Conservation (phyloP, 768 basidiomycete genomes). For the Podaxis sp. region DNA sequence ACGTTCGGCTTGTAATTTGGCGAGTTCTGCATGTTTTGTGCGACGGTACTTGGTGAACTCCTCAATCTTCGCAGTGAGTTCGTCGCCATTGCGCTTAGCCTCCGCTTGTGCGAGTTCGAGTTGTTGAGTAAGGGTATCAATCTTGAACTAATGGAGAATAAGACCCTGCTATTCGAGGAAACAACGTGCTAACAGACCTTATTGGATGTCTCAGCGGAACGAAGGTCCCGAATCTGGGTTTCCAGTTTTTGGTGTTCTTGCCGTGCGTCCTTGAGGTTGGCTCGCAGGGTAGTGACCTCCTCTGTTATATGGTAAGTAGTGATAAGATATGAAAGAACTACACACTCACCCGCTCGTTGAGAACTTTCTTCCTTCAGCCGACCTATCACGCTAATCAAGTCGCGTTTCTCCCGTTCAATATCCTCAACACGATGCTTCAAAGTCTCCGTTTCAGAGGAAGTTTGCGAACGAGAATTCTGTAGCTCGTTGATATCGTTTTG, state of each 20-base stretch:
- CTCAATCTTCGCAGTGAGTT: slow-evolving; percentile 70
- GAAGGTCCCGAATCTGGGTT: slow-evolving; percentile 64
- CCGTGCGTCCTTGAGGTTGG: slow-evolving; percentile 68
- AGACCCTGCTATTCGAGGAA: not conserved
- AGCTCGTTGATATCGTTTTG: slow-evolving; percentile 4
- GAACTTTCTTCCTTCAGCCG: slow-evolving; percentile 72
- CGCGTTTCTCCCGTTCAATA: slow-evolving; percentile 86
- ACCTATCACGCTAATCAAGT: slow-evolving; percentile 79
- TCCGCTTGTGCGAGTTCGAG: slow-evolving; percentile 74
- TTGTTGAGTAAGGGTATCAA: slow-evolving; percentile 81
- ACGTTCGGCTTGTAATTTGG: slow-evolving; percentile 70
- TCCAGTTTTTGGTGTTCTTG: slow-evolving; percentile 69
- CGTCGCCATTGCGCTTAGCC: slow-evolving; percentile 62
- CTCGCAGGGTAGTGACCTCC: slow-evolving; percentile 65
- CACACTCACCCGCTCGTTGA: slow-evolving; percentile 65
- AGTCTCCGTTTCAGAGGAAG: slow-evolving; percentile 57
- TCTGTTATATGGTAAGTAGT: slow-evolving; percentile 36
- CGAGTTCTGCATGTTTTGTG: slow-evolving; percentile 72
- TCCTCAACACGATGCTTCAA: slow-evolving; percentile 65
- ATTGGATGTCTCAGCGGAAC: slow-evolving; percentile 71
- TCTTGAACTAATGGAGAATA: slow-evolving; percentile 60
- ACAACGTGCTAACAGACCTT: slow-evolving; percentile 42
- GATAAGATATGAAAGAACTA: slow-evolving; percentile 2
- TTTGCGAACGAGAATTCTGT: slow-evolving; percentile 42
- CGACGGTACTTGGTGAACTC: slow-evolving; percentile 83